A percentile compares a stretch with the other conserved stretches of the same genome.
These are phyloP conservation scores for Vanrija sp. DNA, from an alignment of 1,284 basidiomycete species.

Conservation along the genomic window DNA sequence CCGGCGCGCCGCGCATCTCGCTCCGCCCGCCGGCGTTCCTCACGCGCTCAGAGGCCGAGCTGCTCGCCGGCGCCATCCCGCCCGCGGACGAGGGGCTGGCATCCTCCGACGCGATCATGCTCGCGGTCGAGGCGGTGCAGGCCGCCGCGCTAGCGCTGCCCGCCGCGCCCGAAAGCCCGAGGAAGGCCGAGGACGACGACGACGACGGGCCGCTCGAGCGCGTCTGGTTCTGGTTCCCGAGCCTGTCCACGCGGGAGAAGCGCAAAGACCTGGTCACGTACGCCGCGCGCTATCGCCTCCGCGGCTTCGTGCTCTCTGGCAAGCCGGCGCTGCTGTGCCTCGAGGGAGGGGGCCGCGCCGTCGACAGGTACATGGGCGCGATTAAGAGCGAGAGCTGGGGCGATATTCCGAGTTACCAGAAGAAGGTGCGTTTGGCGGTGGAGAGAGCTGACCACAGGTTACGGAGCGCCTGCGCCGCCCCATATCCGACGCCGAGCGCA, in stretches of 20 bases:
- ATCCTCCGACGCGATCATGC: constrained; percentile 29
- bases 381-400: constrained; percentile 51
- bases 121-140: constrained; percentile 23
- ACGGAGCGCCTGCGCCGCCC: constrained; percentile 48
- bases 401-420: constrained; percentile 51
- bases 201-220: constrained; percentile 26
- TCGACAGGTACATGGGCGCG: constrained; percentile 48
- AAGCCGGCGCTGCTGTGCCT: constrained; percentile 51
- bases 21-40: constrained; percentile 29
- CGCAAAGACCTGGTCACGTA: constrained; percentile 47
- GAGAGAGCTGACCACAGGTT: constrained; percentile 26
- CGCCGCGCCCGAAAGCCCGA: background rate
- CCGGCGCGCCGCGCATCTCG: constrained; percentile 3
- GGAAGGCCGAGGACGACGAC: background rate
- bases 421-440: constrained; percentile 36
- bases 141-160: background rate
- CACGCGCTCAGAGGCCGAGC: constrained; percentile 13
- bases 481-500: constrained; percentile 24
- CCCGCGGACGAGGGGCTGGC: background rate
- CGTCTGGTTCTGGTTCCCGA: constrained; percentile 50
- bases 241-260: constrained; percentile 46
- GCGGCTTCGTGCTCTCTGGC: constrained; percentile 50
- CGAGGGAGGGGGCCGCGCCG: constrained; percentile 42
- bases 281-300: constrained; percentile 42
- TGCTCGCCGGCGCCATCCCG: constrained; percentile 9